These are phyloP conservation scores for Vitis rotundifolia DNA, from an alignment of 164 flowering plant species.

Conservation along the genomic window DNA sequence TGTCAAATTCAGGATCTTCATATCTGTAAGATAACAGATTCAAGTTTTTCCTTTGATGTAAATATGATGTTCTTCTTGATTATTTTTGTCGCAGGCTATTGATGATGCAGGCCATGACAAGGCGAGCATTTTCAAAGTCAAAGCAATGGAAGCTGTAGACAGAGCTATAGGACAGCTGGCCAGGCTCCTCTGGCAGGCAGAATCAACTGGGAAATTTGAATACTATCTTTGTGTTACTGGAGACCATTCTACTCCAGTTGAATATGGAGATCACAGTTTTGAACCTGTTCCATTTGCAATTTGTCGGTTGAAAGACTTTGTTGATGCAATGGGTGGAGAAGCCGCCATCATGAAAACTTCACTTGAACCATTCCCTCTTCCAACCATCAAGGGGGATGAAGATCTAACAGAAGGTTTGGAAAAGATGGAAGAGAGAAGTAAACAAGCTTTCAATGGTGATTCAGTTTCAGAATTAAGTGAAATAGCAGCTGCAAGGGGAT, in stretches of 20 bases:
- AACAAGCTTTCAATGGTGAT: constrained; percentile 61
- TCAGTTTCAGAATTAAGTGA: constrained; percentile 68
- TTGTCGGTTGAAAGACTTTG: constrained; percentile 69
- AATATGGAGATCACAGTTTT: constrained; percentile 97
- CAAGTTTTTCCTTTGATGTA: not conserved
- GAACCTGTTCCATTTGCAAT: constrained; percentile 90
- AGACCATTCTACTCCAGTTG: constrained; percentile 97
- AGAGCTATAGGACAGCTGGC: constrained; percentile 81
- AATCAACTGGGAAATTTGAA: constrained; percentile 57
- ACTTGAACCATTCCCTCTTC: constrained; percentile 87
- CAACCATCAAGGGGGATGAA: constrained; percentile 48
- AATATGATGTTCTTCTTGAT: not conserved
- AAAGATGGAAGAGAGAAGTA: constrained; percentile 12
- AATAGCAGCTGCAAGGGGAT: constrained; percentile 86
- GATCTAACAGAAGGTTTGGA: constrained; percentile 32
- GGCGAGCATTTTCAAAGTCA: constrained; percentile 79
- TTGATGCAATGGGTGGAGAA: constrained; percentile 80
- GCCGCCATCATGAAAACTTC: constrained; percentile 40
- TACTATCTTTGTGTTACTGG: constrained; percentile 88
- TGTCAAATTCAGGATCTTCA: not conserved
- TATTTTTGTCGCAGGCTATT: constrained; percentile 62
- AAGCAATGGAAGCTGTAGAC: constrained; percentile 87
- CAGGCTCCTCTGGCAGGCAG: constrained; percentile 80
- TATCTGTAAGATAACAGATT: not conserved
- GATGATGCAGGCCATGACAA: constrained; percentile 99